Base-by-base conservation (phyloP, 164 flowering plant species). In the Litsea cubeba region DNA sequence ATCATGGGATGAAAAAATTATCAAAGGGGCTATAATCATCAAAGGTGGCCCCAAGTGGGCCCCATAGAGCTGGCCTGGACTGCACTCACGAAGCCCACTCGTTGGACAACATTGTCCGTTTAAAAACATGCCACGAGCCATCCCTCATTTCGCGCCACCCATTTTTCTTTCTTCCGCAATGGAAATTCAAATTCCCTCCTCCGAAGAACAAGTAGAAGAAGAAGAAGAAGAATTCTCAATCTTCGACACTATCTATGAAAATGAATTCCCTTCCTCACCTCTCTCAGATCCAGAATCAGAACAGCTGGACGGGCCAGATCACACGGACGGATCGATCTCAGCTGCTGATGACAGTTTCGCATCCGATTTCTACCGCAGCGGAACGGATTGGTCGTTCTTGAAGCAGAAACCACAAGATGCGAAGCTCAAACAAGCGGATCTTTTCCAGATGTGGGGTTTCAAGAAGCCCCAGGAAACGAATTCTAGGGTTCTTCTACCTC, bases 391-490 rank as follows among this genome's bases (percentile, higher is more conserved):
- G 85, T 88, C 88, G 18, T 74, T 78, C 57, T 78, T 88, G 81
- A 67, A 35, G 18, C 70, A 57, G 35, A 57, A 32, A 54, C 17
- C 64, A 40, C 69, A 70, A 30, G 46, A 65, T 3, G 76, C n/a
- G 75, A 82, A 79, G 77, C 78, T 89, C 62, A 85, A 85, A 66
- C 94, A 89, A 66, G 71, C 79, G 1, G 62, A 84, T 79, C 82
- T 88, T 10, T 85, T 90, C 35, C 87, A 87, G 76, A 65, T 84
- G 62, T 90, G 93, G 93, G 90, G 89, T 0, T 69, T 89, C 15
- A 79, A 80, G 68, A 81, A 77, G 65, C 72, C 76, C 49, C 40
- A 69, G 12, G 71, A 23, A 20, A 26, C 70, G 23, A 32, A 12
- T 11, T 40, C 68, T 70, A 50, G 70, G 69, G 73, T 64, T 51